Conservation (phyloP, 2,329 filamentous ascomycete species). For the Aspergillus terreus region DNA sequence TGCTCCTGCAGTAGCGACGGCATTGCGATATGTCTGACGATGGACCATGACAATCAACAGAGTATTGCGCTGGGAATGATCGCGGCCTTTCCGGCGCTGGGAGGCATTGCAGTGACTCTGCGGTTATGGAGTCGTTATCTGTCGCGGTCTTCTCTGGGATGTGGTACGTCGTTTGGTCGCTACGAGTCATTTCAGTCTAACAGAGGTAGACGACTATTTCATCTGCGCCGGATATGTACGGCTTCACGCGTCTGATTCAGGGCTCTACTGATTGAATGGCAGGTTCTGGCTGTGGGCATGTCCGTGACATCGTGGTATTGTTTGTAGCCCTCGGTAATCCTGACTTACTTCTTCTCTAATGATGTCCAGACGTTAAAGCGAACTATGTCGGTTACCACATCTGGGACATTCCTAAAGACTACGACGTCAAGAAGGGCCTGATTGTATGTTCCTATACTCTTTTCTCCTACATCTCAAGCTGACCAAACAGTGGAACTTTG, state of each 20-base stretch:
- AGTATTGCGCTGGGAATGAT: slow-evolving; percentile 20
- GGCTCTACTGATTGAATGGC: neutral
- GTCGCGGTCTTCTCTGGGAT: slow-evolving; percentile 16
- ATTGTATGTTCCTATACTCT: slow-evolving; percentile 10
- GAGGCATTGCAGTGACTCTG: slow-evolving; percentile 21
- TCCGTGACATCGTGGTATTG: slow-evolving; percentile 24
- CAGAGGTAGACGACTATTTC: slow-evolving; percentile 18
- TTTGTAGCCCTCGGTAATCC: slow-evolving; percentile 9
- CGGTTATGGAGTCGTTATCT: slow-evolving; percentile 24
- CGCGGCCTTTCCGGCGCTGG: slow-evolving; percentile 21
- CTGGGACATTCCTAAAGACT: slow-evolving; percentile 18
- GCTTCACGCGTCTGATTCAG: neutral
- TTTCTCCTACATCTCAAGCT: neutral
- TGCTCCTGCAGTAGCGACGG: neutral
- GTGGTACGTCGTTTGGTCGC: slow-evolving; percentile 11
- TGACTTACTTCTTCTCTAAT: neutral
- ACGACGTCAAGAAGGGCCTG: slow-evolving; percentile 11
- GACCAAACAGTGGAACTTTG: slow-evolving; percentile 21
- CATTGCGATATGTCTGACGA: neutral
- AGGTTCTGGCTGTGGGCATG: slow-evolving; percentile 20
- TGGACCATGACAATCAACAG: slow-evolving; percentile 21
- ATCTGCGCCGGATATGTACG: slow-evolving; percentile 23
- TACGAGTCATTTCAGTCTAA: too few relatives aligned
- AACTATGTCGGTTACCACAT: slow-evolving; percentile 25
- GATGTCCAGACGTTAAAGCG: slow-evolving; percentile 19